A percentile compares a stretch with the other conserved stretches of the same genome.
Evolutionary conservation across 768 basidiomycete genomes (phyloP).

Genomic region (Podaxis mareebaensis): DNA sequence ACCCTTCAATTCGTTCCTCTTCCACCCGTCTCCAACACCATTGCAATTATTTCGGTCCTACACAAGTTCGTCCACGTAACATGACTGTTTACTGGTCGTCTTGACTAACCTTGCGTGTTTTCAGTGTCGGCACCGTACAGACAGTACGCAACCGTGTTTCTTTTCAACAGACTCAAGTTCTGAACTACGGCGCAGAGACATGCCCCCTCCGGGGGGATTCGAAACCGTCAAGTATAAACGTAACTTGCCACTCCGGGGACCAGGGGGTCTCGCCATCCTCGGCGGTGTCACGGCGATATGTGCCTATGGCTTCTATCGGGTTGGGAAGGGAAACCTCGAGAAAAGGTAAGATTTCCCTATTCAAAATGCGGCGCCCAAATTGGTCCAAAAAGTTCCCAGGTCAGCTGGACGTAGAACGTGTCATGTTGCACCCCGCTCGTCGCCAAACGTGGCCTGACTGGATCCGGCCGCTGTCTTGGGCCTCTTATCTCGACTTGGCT

Average conservation of each 20-base stretch:
- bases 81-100: not conserved
- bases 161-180: constrained; percentile 11
- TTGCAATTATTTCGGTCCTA: not conserved
- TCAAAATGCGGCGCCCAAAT: constrained; percentile 14
- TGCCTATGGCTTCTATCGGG: constrained; percentile 87
- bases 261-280: constrained; percentile 82
- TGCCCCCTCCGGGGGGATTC: constrained; percentile 94
- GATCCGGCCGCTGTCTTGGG: constrained; percentile 56
- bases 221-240: constrained; percentile 93
- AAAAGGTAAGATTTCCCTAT: constrained; percentile 68
- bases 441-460: constrained; percentile 67
- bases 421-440: constrained; percentile 55
- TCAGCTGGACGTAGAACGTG: constrained; percentile 76
- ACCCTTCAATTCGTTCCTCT: constrained; percentile 17
- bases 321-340: constrained; percentile 90
- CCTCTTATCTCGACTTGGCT: constrained; percentile 42
- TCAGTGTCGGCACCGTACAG: constrained; percentile 62
- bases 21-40: constrained; percentile 10
- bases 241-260: constrained; percentile 88
- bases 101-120: constrained; percentile 12
- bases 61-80: constrained; percentile 14
- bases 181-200: constrained; percentile 63
- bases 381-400: constrained; percentile 24
- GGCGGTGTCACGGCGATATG: constrained; percentile 85
- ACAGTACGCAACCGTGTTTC: constrained; percentile 50